A percentile compares a stretch with the other conserved stretches of the same genome.
These are phyloP conservation scores for Otatea glauca DNA, from an alignment of 176 grass and related monocot genomes.

Conservation along the genomic window DNA sequence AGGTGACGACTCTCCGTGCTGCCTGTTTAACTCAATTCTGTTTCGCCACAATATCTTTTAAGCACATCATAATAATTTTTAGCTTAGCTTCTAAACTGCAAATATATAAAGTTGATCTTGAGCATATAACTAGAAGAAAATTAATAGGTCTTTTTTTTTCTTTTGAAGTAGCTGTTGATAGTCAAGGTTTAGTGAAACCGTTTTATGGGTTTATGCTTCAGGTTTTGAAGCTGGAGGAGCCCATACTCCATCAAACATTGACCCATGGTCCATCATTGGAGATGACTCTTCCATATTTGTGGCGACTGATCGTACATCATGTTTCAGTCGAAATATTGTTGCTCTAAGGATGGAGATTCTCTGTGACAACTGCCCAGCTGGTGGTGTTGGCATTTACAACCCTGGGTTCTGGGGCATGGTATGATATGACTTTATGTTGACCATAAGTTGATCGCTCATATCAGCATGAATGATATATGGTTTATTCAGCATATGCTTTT, in stretches of 20 bases:
- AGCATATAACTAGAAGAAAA: background rate
- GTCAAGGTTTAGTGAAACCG: background rate
- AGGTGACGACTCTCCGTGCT: background rate
- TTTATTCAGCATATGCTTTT: background rate
- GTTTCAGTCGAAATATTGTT: slow-evolving; percentile 78
- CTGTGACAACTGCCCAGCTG: slow-evolving; percentile 68
- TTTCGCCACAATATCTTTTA: background rate
- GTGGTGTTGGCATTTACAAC: slow-evolving; percentile 91
- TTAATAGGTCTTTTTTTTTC: background rate
- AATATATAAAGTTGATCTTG: background rate
- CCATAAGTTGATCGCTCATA: background rate
- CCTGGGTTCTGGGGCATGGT: slow-evolving; percentile 99
- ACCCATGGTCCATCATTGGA: slow-evolving; percentile 81
- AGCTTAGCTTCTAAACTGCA: background rate
- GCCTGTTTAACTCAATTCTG: background rate
- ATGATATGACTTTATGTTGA: slow-evolving; percentile 18
- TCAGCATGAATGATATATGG: slow-evolving; percentile 22
- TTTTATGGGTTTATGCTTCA: background rate
- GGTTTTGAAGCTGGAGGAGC: slow-evolving; percentile 94
- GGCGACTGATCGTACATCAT: slow-evolving; percentile 65
- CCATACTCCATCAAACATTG: slow-evolving; percentile 88
- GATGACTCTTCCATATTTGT: slow-evolving; percentile 65
- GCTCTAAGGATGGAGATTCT: slow-evolving; percentile 84
- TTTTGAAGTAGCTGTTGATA: background rate
- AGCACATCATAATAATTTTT: background rate